phyloP scores from a whole-genome alignment of 2,329 filamentous ascomycete species.

The Botrytis byssoidea region DNA sequence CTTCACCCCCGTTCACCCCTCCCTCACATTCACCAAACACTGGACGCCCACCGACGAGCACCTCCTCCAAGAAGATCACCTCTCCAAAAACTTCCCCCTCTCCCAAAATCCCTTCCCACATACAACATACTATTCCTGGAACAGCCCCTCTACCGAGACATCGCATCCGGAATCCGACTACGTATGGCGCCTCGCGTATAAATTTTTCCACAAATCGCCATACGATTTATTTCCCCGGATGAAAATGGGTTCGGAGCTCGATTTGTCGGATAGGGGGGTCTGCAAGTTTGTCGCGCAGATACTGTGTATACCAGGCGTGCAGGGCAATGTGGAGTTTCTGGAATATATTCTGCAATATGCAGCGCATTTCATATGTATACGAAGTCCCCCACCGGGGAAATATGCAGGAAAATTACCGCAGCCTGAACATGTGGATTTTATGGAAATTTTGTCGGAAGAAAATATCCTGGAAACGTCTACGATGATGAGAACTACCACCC shows the following conservation, averaged over 20 bases:
- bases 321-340: not conserved
- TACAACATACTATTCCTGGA: not conserved
- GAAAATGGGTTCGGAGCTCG: not conserved
- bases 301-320: not conserved
- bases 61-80: not conserved
- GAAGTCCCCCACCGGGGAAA: not conserved
- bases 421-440: not conserved
- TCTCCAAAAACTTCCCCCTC: not conserved
- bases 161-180: not conserved
- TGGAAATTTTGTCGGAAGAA: not conserved
- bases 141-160: fast-evolving
- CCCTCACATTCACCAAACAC: not conserved
- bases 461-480: no score
- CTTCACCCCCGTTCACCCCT: not conserved
- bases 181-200: not conserved
- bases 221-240: not conserved
- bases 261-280: not conserved
- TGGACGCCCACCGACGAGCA: not conserved
- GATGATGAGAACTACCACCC: fast-evolving
- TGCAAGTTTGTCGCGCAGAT: not conserved
- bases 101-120: not conserved
- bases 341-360: not conserved
- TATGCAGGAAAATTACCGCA: not conserved
- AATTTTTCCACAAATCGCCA: not conserved
- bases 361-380: not conserved